Evolutionary conservation across 106 monocot genomes (phyloP), one percentile per base, ranked within the genome.

Genomic region (Acorus calamus): DNA sequence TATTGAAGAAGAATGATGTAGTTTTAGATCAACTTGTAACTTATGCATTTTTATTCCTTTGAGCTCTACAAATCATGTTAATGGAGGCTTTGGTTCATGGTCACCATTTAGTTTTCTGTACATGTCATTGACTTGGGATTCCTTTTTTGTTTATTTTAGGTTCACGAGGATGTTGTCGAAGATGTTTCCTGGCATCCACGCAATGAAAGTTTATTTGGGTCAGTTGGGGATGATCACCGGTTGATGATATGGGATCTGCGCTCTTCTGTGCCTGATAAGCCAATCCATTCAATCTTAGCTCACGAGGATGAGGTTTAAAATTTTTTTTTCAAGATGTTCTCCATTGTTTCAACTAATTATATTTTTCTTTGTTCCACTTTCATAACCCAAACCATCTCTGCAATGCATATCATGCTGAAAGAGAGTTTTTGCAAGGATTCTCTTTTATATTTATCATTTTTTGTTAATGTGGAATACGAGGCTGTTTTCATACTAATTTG

Each of bases 171-270:
- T 67, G 60, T 66, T 7, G 96, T 96, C 14, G 96, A 96, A 74
- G 96, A 96, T 78, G 90, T 96, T 69, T 67, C 77, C n/a, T 96
- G 96, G 96, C 96, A 96, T 55, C 54, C 57, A 46, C 79, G 68
- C 44, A 77, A 96, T 71, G 96, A 82, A 52, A 87, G 83, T 62
- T 48, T 96, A 51, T 96, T 96, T 80, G 96, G 90, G 4, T 96
- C 96, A 8, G 96, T 91, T 65, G 86, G 87, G 8, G 96, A 96
- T 76, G 96, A 96, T 71, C 82, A 77, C 76, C 77, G 44, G 68
- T 72, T 96, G 53, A 96, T 96, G 90, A 76, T 96, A 45, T 96
- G 96, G 96, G 96, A 96, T 74, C 68, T 91, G 82, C 87, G 96
- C 11, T 77, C 89, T 10, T 68, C 77, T 57, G 10, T 78, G 48